A percentile compares a stretch with the other conserved stretches of the same genome.
These are phyloP conservation scores for Penicillium sp. DNA, from an alignment of 2,329 filamentous ascomycete genomes.

Conservation along the genomic window DNA sequence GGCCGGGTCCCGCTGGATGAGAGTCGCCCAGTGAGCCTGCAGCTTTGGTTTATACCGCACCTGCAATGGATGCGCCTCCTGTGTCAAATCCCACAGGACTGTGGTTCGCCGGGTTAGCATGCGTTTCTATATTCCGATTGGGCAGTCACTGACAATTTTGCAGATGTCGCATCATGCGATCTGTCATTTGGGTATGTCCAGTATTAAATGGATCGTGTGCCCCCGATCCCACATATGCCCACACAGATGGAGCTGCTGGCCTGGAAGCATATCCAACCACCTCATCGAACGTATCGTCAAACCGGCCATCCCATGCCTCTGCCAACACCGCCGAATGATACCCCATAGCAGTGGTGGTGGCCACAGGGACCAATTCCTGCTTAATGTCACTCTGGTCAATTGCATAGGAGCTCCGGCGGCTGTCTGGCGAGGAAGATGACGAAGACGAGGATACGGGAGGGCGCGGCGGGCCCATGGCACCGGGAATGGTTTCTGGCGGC, in stretches of 20 bases:
- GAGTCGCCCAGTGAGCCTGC: conserved; percentile 36
- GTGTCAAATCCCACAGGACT: conserved; percentile 40
- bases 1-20: conserved; percentile 38
- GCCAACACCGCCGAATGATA: conserved; percentile 12
- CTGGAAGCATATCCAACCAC: conserved; percentile 11
- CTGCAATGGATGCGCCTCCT: conserved; percentile 37
- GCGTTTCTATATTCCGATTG: not conserved
- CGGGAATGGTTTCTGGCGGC: conserved; percentile 27
- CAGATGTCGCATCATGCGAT: conserved; percentile 39
- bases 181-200: conserved; percentile 36
- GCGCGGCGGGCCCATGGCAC: conserved; percentile 8
- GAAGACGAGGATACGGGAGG: conserved; percentile 6
- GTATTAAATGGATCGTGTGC: conserved; percentile 37
- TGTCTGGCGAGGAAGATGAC: conserved; percentile 4
- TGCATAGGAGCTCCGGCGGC: conserved; percentile 13
- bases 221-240: conserved; percentile 33
- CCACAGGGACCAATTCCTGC: conserved; percentile 13
- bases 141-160: conserved; percentile 33
- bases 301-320: conserved; percentile 13
- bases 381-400: conserved; percentile 9
- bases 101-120: conserved; percentile 2
- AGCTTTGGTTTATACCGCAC: conserved; percentile 34
- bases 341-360: conserved; percentile 7
- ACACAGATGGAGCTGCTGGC: conserved; percentile 17
- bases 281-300: conserved; percentile 13